Base-by-base conservation (phyloP, 179 eudicot genomes). In the Drosera spatulata region DNA sequence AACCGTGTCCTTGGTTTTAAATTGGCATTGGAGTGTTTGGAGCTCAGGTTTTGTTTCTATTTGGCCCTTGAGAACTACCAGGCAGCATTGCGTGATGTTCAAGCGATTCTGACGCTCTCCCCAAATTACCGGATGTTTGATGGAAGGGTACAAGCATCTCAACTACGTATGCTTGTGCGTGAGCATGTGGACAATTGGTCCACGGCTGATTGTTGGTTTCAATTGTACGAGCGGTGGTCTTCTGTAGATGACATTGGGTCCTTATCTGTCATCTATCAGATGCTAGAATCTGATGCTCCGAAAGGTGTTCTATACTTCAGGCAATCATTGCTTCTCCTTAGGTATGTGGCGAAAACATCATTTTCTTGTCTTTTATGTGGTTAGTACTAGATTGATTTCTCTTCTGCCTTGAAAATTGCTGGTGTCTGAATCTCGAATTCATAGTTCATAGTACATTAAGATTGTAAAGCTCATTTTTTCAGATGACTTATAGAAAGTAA, bases 161-260 rank as follows among this genome's bases (percentile, higher is more conserved):
- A 91, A 63, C 78, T 91, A 22, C 89, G 84, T 57, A 75, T 73
- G 60, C 81, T 91, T 50, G 85, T 91, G 43, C 75, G 81, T 6
- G 96, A 88, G 69, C 96, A 91, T 66, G 95, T 91, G 6, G 83
- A 83, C 61, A 79, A 78, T 58, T 89, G 95, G 96, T 85, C 91
- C 46, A 82, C 91, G 50, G 98, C 96, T n/a, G 98, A 91, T 74
- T 91, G 95, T 69, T 91, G 98, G 98, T 75, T 91, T 67, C 87
- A 84, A 70, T 65, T 91, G 56, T 91, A 91, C 75, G 96, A 91
- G 65, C 71, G 83, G 58, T 91, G 98, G 98, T 91, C 96, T 61
- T 75, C 86, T 40, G 98, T 91, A 71, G 33, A 22, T 22, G 33
- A 22, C 1, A 22, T 22, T 22, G 33, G 33, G 33, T 22, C 33